These are phyloP conservation scores for Cytospora schulzeri DNA, from an alignment of 2,329 filamentous ascomycete genomes.

Conservation along the genomic window DNA sequence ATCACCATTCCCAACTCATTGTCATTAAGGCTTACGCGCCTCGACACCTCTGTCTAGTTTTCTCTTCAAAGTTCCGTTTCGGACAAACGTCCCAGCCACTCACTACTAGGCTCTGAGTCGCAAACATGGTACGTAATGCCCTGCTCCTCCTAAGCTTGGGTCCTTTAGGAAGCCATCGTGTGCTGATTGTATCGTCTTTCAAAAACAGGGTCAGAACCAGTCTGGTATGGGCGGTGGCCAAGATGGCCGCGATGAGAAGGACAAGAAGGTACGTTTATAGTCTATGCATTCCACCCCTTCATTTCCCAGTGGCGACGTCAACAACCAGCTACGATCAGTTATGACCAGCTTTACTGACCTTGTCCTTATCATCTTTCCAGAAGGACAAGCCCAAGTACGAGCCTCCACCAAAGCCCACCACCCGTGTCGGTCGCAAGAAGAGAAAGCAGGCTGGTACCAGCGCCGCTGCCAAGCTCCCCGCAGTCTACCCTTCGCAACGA, in stretches of 20 bases:
- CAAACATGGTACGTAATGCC: slow-evolving; percentile 34
- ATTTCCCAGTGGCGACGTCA: slow-evolving; percentile 1
- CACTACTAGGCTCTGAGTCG: slow-evolving; percentile 16
- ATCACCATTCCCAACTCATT: not conserved
- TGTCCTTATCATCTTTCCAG: slow-evolving; percentile 50
- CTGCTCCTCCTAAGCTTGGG: not conserved
- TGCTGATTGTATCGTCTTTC: slow-evolving; percentile 21
- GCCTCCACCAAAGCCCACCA: slow-evolving; percentile 93
- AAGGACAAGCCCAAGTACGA: slow-evolving; percentile 99
- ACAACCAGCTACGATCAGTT: slow-evolving; percentile 20
- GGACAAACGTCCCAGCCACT: not conserved
- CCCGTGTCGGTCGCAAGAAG: slow-evolving; percentile 97
- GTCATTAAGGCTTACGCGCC: not conserved
- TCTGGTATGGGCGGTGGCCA: slow-evolving; percentile 78
- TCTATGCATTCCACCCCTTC: slow-evolving; percentile 7
- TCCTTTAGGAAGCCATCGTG: not conserved
- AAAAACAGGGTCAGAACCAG: slow-evolving; percentile 74
- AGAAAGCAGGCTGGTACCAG: slow-evolving; percentile 92
- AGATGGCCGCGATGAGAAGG: slow-evolving; percentile 82
- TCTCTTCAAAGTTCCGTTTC: not conserved
- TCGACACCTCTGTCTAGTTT: not conserved
- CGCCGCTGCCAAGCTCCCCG: slow-evolving; percentile 90
- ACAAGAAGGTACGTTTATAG: slow-evolving; percentile 76
- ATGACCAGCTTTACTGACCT: slow-evolving; percentile 24
- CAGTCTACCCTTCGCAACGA: slow-evolving; percentile 91